These are phyloP conservation scores for Penicillium sp. DNA, from an alignment of 2,329 filamentous ascomycete species.

Conservation along the genomic window DNA sequence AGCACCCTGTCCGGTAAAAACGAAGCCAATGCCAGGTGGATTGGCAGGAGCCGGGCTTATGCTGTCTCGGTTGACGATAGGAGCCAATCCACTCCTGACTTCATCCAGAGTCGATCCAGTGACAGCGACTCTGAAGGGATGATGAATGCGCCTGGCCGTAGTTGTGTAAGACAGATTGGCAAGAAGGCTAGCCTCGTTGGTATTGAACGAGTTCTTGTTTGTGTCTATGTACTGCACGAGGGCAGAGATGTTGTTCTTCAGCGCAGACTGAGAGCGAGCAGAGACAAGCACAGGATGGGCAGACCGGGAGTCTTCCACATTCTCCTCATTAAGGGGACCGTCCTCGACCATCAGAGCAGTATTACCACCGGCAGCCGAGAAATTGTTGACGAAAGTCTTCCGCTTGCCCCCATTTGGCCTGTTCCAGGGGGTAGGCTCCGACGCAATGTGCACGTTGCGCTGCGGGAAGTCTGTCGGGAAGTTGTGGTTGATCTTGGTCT, in stretches of 20 bases:
- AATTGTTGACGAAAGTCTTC: constrained; percentile 54
- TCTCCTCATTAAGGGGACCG: constrained; percentile 27
- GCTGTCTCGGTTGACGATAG: constrained; percentile 15
- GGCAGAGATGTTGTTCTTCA: constrained; percentile 49
- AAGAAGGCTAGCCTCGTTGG: constrained; percentile 39
- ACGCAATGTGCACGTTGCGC: constrained; percentile 40
- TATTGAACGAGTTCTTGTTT: constrained; percentile 31
- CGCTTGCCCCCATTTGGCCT: constrained; percentile 28
- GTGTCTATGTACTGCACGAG: constrained; percentile 50
- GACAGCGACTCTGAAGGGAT: constrained; percentile 27
- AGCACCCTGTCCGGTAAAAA: constrained; percentile 36
- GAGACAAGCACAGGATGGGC: constrained; percentile 52
- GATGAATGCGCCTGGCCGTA: constrained; percentile 49
- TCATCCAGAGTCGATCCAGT: constrained; percentile 19
- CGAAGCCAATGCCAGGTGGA: constrained; percentile 19
- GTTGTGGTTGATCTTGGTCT: constrained; percentile 38
- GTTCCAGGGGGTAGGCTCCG: constrained; percentile 39
- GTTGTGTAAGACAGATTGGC: constrained; percentile 58
- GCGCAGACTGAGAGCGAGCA: constrained; percentile 45
- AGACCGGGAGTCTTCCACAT: constrained; percentile 44
- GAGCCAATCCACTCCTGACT: constrained; percentile 12
- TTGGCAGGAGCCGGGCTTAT: constrained; percentile 16
- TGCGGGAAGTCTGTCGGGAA: constrained; percentile 39
- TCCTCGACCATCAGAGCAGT: constrained; percentile 60
- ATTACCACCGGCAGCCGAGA: constrained; percentile 63